Evolutionary conservation across 805 yeast species (phyloP), one percentile per base, ranked within the genome.

Genomic region (Candida schatavii): DNA sequence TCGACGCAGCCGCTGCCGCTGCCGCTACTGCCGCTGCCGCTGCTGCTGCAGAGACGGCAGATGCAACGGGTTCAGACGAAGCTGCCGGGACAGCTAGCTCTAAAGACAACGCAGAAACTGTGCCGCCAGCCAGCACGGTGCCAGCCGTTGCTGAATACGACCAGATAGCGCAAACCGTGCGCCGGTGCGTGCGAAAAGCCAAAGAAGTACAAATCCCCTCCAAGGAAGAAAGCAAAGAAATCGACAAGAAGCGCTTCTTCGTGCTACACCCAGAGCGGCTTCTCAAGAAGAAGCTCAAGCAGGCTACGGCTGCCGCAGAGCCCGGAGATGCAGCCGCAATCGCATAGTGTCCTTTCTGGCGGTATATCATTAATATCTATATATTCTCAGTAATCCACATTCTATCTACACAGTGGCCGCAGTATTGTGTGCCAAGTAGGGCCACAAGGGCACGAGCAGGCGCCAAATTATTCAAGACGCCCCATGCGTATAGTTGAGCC

Each of bases 201-300:
- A 68, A 70, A 44, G 61, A 60, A 1, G 55, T 68, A 1, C 55
- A 64, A 7, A 67, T 72, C 34, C 77, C 85, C 0, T 61, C 80
- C 2, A 69, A 77, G 34, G 86, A 83, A 40, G 83, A 78, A 40
- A 84, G 87, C 5, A 79, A 75, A 33, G 57, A 57, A 17, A 80
- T 84, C 22, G 87, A 82, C 41, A 79, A 77, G 35, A 84, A 81
- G 57, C 74, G 82, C 10, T 81, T 80, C 44, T 81, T 73, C 49
- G 76, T 83, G 40, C 62, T 80, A 37, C 80, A 81, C 47, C 93
- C 93, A 13, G 61, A 57, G 34, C 61, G 73, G 43, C 54, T 78
- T 35, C 52, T 78, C 29, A 80, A 78, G 51, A 72, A 77, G 53
- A 74, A 49, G 49, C 46, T 55, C 26, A 38, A 38, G 35, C 41